A percentile compares a stretch with the other conserved stretches of the same genome.
Conservation (phyloP, 2,329 filamentous ascomycete genomes). For the Colletotrichum limetticola region DNA sequence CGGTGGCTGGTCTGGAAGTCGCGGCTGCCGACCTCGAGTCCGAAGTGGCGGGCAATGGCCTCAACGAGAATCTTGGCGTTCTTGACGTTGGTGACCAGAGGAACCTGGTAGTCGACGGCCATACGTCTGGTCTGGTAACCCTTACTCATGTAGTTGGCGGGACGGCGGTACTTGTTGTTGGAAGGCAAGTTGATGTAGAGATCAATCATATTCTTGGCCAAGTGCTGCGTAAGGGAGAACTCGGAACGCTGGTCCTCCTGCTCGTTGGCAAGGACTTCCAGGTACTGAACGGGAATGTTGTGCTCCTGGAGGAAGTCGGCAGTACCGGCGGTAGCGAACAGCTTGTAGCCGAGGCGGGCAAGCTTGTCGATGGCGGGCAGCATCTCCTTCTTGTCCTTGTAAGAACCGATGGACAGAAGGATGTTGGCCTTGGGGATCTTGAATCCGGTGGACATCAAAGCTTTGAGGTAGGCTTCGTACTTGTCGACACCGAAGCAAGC, state of each 20-base stretch:
- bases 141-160: constrained; percentile 98
- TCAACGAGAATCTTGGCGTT: constrained; percentile 98
- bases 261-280: constrained; percentile 84
- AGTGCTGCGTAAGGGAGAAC: constrained; percentile 95
- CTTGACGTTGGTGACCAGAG: constrained; percentile 98
- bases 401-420: constrained; percentile 93
- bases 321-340: constrained; percentile 96
- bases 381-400: constrained; percentile 98
- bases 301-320: constrained; percentile 97
- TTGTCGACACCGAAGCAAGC: constrained; percentile 96
- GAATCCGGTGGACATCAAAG: constrained; percentile 94
- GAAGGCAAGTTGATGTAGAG: constrained; percentile 99
- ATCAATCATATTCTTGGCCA: constrained; percentile 98
- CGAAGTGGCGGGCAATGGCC: constrained; percentile 89
- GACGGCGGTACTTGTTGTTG: constrained; percentile 95
- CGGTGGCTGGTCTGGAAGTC: constrained; percentile 94
- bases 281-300: constrained; percentile 89
- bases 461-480: constrained; percentile 98
- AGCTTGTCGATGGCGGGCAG: constrained; percentile 91
- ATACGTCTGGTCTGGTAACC: constrained; percentile 96
- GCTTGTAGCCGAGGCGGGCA: constrained; percentile 90
- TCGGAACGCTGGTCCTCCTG: constrained; percentile 91
- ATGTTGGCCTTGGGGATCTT: constrained; percentile 96
- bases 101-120: constrained; percentile 97
- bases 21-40: constrained; percentile 82